A percentile compares a stretch with the other conserved stretches of the same genome.
Conservation (phyloP, 331 rosid genomes). For the Malus hybrid region DNA sequence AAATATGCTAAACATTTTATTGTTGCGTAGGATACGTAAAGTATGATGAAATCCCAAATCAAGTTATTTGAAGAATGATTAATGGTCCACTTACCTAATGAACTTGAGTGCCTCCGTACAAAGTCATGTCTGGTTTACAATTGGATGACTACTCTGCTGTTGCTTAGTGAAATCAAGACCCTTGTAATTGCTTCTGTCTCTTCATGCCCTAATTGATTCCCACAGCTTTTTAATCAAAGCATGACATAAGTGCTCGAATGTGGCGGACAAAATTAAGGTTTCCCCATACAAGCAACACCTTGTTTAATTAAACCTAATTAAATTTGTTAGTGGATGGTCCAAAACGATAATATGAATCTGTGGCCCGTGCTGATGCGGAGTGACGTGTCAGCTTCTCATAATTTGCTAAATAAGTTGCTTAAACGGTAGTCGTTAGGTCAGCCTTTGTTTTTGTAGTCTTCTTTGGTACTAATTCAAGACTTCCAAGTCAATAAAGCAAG, state of each 20-base stretch:
- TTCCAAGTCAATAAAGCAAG: constrained; percentile 13
- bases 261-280: constrained; percentile 82
- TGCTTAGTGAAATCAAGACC: constrained; percentile 35
- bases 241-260: constrained; percentile 22
- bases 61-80: not conserved
- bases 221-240: constrained; percentile 37
- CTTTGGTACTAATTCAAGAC: not conserved
- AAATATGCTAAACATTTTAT: too few relatives aligned
- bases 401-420: not conserved
- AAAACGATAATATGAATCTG: not conserved
- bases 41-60: not conserved
- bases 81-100: constrained; percentile 2
- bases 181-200: constrained; percentile 53
- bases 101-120: constrained; percentile 1
- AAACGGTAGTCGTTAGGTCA: not conserved
- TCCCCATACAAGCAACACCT: constrained; percentile 39
- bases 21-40: not conserved
- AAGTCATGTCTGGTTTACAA: not conserved
- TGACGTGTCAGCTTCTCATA: constrained; percentile 10
- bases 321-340: constrained; percentile 31
- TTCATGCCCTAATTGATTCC: constrained; percentile 66
- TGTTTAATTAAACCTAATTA: not conserved
- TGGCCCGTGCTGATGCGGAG: constrained; percentile 33
- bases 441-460: not conserved
- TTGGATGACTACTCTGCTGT: constrained; percentile 10